A percentile compares a stretch with the other conserved stretches of the same genome.
Evolutionary conservation across 2,329 filamentous ascomycete species (phyloP).

Genomic region (Fusarium odoratissimum): DNA sequence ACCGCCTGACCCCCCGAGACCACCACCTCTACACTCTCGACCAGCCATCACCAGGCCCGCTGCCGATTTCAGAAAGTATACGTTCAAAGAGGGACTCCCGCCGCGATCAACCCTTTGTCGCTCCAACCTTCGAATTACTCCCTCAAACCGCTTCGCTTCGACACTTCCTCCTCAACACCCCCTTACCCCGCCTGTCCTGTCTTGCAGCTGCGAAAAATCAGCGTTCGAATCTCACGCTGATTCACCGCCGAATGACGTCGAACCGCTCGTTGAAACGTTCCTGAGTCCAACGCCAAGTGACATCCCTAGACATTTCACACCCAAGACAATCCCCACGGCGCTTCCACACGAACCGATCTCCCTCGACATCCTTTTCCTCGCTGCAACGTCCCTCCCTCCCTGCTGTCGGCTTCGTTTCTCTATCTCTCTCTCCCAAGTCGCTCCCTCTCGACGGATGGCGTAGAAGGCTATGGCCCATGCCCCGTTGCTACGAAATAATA

Average conservation of each 20-base stretch:
- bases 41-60: conserved; percentile 33
- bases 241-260: conserved; percentile 46
- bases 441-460: conserved; percentile 53
- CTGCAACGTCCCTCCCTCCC: conserved; percentile 18
- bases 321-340: conserved; percentile 18
- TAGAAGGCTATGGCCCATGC: conserved; percentile 68
- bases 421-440: background rate
- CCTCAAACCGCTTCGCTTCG: conserved; percentile 20
- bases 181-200: conserved; percentile 35
- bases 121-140: background rate
- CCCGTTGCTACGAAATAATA: conserved; percentile 69
- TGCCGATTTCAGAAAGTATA: conserved; percentile 8
- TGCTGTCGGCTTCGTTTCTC: conserved; percentile 18
- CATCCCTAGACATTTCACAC: conserved; percentile 25
- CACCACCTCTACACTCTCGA: conserved; percentile 21
- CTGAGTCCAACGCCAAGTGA: conserved; percentile 39
- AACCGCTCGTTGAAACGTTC: conserved; percentile 35
- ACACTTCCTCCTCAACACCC: conserved; percentile 7
- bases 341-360: conserved; percentile 21
- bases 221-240: conserved; percentile 22
- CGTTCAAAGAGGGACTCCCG: conserved; percentile 16
- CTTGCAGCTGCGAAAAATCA: conserved; percentile 17
- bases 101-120: conserved; percentile 12
- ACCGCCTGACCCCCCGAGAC: conserved; percentile 42
- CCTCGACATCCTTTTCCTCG: conserved; percentile 25